Conservation (phyloP, 768 basidiomycete species). For the Strobilomyces confusus region DNA sequence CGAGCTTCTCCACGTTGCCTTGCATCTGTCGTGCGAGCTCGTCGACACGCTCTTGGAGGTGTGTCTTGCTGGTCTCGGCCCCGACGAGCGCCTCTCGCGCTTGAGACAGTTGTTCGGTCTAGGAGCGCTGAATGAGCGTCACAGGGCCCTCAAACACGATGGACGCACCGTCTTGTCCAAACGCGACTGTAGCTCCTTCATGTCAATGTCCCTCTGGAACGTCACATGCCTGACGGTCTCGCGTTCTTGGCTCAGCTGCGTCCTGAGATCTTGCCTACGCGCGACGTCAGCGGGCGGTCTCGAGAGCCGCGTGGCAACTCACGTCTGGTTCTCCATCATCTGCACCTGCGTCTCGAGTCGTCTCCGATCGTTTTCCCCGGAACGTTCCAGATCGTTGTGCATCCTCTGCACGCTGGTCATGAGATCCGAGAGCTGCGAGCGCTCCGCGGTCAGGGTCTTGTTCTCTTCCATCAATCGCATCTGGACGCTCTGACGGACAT, state of each 20-base stretch:
- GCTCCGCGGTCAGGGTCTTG: slow-evolving; percentile 70
- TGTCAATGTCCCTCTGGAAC: slow-evolving; percentile 77
- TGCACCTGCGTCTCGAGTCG: slow-evolving; percentile 79
- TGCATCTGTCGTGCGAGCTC: slow-evolving; percentile 54
- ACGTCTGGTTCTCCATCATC: slow-evolving; percentile 78
- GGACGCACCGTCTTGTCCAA: slow-evolving; percentile 65
- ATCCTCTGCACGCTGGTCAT: slow-evolving; percentile 89
- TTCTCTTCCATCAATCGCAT: slow-evolving; percentile 82
- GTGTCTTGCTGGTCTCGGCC: slow-evolving; percentile 75
- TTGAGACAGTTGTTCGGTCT: slow-evolving; percentile 64
- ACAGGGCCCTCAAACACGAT: background rate
- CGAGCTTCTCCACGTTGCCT: slow-evolving; percentile 78
- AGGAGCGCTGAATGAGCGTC: slow-evolving; percentile 11
- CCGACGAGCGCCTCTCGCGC: slow-evolving; percentile 66
- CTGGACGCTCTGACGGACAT: slow-evolving; percentile 63
- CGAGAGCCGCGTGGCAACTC: slow-evolving; percentile 21
- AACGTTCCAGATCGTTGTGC: slow-evolving; percentile 82
- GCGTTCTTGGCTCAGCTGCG: slow-evolving; percentile 68
- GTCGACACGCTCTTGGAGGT: slow-evolving; percentile 63
- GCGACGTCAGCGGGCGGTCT: background rate
- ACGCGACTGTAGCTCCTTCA: slow-evolving; percentile 66
- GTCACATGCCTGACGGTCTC: slow-evolving; percentile 70
- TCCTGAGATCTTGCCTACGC: slow-evolving; percentile 66
- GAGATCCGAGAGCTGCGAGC: slow-evolving; percentile 80
- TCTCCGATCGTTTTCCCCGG: slow-evolving; percentile 76